A percentile compares a stretch with the other conserved stretches of the same genome.
These are phyloP conservation scores for Fusarium agapanthi DNA, from an alignment of 2,329 filamentous ascomycete species.

Conservation along the genomic window DNA sequence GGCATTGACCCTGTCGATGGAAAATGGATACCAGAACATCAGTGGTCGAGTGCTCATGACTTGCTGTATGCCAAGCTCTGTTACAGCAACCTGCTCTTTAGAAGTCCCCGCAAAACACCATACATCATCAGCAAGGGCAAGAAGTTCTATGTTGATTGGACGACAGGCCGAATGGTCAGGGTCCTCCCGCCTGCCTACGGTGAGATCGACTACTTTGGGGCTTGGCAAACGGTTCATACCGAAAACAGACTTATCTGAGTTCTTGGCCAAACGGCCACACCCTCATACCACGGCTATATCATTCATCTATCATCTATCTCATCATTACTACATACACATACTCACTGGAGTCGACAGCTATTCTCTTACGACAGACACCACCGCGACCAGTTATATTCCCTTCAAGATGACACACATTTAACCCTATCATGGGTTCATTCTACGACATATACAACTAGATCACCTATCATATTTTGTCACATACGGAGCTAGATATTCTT, in stretches of 20 bases:
- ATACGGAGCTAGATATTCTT: background rate
- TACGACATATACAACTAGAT: slow-evolving; percentile 19
- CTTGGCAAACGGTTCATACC: slow-evolving; percentile 60
- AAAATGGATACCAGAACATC: slow-evolving; percentile 66
- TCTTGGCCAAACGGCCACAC: slow-evolving; percentile 9
- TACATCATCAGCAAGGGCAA: slow-evolving; percentile 66
- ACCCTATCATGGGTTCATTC: background rate
- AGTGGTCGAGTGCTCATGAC: slow-evolving; percentile 65
- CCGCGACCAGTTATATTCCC: slow-evolving; percentile 18
- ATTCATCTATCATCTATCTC: background rate
- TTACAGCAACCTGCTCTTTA: slow-evolving; percentile 65
- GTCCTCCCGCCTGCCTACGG: slow-evolving; percentile 64
- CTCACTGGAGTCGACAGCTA: background rate
- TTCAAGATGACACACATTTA: background rate
- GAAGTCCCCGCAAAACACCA: slow-evolving; percentile 66
- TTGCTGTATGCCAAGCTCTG: slow-evolving; percentile 68
- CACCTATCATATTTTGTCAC: background rate
- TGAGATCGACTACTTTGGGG: slow-evolving; percentile 58
- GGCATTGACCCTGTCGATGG: slow-evolving; percentile 58
- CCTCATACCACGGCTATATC: background rate
- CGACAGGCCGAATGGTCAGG: slow-evolving; percentile 62
- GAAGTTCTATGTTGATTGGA: slow-evolving; percentile 68
- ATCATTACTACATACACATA: background rate
- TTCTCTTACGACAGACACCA: background rate
- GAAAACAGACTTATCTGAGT: slow-evolving; percentile 57